A percentile compares a stretch with the other conserved stretches of the same genome.
Evolutionary conservation across 1,139 yeast genomes (phyloP).

Genomic region (Pichia sp.): DNA sequence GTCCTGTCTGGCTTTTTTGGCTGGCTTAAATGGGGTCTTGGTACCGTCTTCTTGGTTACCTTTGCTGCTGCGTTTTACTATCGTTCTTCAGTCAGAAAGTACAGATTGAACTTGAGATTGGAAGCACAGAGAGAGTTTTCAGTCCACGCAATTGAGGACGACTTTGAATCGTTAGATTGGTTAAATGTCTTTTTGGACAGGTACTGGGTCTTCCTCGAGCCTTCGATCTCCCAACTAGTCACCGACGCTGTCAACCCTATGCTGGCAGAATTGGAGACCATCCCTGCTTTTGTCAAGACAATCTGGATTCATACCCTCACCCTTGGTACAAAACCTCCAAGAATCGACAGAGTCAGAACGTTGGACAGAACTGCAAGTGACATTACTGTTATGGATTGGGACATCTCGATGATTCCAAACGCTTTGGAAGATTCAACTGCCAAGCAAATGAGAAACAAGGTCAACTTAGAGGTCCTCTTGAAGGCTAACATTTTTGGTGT

Average conservation of each 20-base stretch:
- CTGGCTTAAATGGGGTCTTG: conserved; percentile 67
- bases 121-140: conserved; percentile 83
- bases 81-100: conserved; percentile 76
- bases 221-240: conserved; percentile 81
- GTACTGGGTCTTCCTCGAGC: conserved; percentile 89
- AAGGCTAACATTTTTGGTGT: conserved; percentile 65
- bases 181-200: conserved; percentile 78
- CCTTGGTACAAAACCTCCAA: conserved; percentile 90
- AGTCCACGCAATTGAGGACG: conserved; percentile 73
- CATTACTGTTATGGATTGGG: conserved; percentile 92
- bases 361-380: conserved; percentile 83
- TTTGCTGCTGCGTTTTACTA: conserved; percentile 60
- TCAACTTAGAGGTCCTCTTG: conserved; percentile 74
- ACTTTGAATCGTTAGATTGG: conserved; percentile 95
- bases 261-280: conserved; percentile 61
- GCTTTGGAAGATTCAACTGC: conserved; percentile 75
- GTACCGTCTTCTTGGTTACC: conserved; percentile 73
- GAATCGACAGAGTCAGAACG: conserved; percentile 85
- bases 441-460: conserved; percentile 76
- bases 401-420: conserved; percentile 90
- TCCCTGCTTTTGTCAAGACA: conserved; percentile 77
- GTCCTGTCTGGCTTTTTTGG: conserved; percentile 76
- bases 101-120: conserved; percentile 69
- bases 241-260: conserved; percentile 82
- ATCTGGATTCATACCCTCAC: conserved; percentile 87